Percentiles rank a stretch among this genome's conserved stretches.
Evolutionary conservation across 2,329 filamentous ascomycete species (phyloP).

Genomic region (Helotiales sp.): DNA sequence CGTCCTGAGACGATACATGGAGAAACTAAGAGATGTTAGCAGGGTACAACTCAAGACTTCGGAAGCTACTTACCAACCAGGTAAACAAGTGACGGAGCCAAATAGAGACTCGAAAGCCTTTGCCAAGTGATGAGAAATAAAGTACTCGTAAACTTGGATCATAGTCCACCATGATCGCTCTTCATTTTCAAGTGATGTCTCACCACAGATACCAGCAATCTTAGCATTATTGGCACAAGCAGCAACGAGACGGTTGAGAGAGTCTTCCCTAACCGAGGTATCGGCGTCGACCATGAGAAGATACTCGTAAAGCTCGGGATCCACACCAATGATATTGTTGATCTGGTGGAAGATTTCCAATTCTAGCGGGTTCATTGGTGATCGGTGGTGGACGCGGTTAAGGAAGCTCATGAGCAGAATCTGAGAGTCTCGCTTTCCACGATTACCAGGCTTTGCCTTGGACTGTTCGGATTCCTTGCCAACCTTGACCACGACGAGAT

Average conservation of each 20-base stretch:
- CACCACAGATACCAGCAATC: constrained; percentile 96
- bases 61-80: constrained; percentile 78
- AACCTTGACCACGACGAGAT: constrained; percentile 93
- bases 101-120: constrained; percentile 99
- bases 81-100: constrained; percentile 96
- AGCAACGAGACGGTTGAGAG: constrained; percentile 87
- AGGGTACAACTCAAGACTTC: background rate
- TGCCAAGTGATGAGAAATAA: constrained; percentile 93
- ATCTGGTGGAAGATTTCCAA: constrained; percentile 99
- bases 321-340: constrained; percentile 98
- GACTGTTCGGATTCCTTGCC: constrained; percentile 93
- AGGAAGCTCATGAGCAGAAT: constrained; percentile 96
- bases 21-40: constrained; percentile 70
- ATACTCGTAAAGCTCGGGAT: constrained; percentile 96
- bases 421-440: constrained; percentile 97
- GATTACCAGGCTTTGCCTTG: constrained; percentile 93
- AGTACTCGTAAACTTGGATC: constrained; percentile 99
- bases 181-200: constrained; percentile 94
- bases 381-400: constrained; percentile 92
- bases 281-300: constrained; percentile 97
- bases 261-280: constrained; percentile 89
- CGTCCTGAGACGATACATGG: constrained; percentile 95
- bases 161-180: constrained; percentile 98
- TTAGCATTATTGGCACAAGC: constrained; percentile 92
- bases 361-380: constrained; percentile 93